phyloP scores from a whole-genome alignment of 805 yeast species.

The Zygoascus flipseniorum region DNA sequence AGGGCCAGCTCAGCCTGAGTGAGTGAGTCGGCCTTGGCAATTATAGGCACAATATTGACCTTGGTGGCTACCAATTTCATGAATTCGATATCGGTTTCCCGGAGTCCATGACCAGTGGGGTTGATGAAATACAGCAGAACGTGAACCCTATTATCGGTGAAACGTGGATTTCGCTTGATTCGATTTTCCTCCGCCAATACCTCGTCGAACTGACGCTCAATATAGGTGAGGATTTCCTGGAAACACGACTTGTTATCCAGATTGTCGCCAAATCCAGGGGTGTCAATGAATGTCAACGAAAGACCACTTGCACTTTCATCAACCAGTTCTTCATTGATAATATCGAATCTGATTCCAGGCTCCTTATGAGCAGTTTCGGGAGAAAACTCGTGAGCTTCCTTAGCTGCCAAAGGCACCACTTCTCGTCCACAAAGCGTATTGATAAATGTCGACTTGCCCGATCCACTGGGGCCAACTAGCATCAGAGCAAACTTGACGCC shows the following conservation, averaged over 20 bases:
- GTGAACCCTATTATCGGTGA: slow-evolving; percentile 67
- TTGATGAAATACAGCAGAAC: slow-evolving; percentile 70
- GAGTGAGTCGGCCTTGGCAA: slow-evolving; percentile 79
- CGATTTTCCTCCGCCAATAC: slow-evolving; percentile 71
- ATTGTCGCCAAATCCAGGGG: slow-evolving; percentile 75
- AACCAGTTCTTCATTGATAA: slow-evolving; percentile 28
- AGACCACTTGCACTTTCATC: slow-evolving; percentile 73
- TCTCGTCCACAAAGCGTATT: slow-evolving; percentile 83
- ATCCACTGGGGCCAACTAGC: slow-evolving; percentile 85
- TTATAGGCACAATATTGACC: slow-evolving; percentile 78
- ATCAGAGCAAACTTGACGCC: slow-evolving; percentile 77
- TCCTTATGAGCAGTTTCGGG: slow-evolving; percentile 23
- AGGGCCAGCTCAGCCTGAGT: slow-evolving; percentile 67
- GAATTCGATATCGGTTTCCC: slow-evolving; percentile 68
- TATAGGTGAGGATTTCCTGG: slow-evolving; percentile 44
- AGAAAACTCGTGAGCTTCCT: slow-evolving; percentile 21
- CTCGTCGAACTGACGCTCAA: slow-evolving; percentile 64
- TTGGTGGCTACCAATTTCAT: slow-evolving; percentile 71
- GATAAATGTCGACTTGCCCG: slow-evolving; percentile 87
- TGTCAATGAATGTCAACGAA: slow-evolving; percentile 50
- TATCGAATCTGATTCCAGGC: slow-evolving; percentile 31
- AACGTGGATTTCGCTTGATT: slow-evolving; percentile 62
- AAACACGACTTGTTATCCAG: slow-evolving; percentile 52
- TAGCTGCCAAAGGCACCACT: slow-evolving; percentile 38
- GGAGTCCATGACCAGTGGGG: slow-evolving; percentile 44